These are phyloP conservation scores for Jackrogersella minutella DNA, from an alignment of 495 filamentous ascomycete species.

Conservation along the genomic window DNA sequence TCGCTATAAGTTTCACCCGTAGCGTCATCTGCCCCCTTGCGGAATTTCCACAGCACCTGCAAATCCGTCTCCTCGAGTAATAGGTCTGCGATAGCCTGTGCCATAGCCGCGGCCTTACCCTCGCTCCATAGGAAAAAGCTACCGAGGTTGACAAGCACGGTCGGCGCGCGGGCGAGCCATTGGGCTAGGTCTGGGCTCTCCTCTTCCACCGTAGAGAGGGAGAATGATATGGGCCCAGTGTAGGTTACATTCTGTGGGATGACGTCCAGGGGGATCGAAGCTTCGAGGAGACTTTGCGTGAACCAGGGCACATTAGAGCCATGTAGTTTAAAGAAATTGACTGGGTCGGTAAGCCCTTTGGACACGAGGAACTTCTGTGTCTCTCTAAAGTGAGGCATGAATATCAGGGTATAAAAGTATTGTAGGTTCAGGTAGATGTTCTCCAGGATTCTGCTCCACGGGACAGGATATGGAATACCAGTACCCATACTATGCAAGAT, in stretches of 20 bases:
- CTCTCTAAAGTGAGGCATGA: slow-evolving; percentile 19
- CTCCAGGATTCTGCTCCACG: slow-evolving; percentile 53
- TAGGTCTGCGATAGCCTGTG: slow-evolving; percentile 48
- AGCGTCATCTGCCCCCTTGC: slow-evolving; percentile 30
- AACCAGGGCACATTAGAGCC: slow-evolving; percentile 23
- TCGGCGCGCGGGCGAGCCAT: slow-evolving; percentile 57
- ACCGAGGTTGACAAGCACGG: slow-evolving; percentile 61
- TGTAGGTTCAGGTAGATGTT: slow-evolving; percentile 53
- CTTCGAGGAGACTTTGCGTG: slow-evolving; percentile 43
- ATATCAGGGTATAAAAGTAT: slow-evolving; percentile 12
- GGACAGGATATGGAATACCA: slow-evolving; percentile 59
- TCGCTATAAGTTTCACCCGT: slow-evolving; percentile 23
- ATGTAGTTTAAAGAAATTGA: slow-evolving; percentile 11
- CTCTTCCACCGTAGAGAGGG: slow-evolving; percentile 45
- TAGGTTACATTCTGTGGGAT: slow-evolving; percentile 56
- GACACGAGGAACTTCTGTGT: slow-evolving; percentile 16
- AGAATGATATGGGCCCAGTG: slow-evolving; percentile 54
- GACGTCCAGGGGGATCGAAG: slow-evolving; percentile 49
- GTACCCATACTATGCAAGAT: slow-evolving; percentile 46
- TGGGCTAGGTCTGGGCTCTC: slow-evolving; percentile 51
- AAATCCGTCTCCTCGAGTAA: slow-evolving; percentile 44
- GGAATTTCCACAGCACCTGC: slow-evolving; percentile 61
- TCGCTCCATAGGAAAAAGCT: slow-evolving; percentile 47
- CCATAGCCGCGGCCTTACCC: slow-evolving; percentile 47
- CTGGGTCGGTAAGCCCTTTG: slow-evolving; percentile 20